These are phyloP conservation scores for Colletotrichum scovillei DNA, from an alignment of 2,329 filamentous ascomycete species.

Conservation along the genomic window DNA sequence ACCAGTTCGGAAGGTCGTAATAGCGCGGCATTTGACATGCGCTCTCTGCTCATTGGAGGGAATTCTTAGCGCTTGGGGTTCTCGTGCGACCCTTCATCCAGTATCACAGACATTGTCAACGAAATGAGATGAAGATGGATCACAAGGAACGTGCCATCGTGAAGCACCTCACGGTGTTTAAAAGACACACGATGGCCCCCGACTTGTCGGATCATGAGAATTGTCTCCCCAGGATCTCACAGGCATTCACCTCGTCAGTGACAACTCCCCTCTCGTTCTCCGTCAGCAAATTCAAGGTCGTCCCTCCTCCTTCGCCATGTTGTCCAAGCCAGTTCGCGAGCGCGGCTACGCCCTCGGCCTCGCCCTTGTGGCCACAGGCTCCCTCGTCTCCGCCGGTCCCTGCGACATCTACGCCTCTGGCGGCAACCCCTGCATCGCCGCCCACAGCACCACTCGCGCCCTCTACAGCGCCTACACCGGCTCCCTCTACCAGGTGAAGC, in stretches of 20 bases:
- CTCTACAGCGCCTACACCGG: conserved; percentile 66
- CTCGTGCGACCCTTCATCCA: not conserved
- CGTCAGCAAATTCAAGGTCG: not conserved
- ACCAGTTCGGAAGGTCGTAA: conserved; percentile 3
- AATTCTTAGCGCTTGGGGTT: not conserved
- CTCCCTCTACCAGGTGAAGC: conserved; percentile 69
- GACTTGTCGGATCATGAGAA: not conserved
- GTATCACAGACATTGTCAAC: not conserved
- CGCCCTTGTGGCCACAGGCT: conserved; percentile 47
- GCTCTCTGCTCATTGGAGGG: conserved; percentile 12
- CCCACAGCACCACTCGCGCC: conserved; percentile 73
- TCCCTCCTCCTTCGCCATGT: not conserved
- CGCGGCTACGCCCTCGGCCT: conserved; percentile 38
- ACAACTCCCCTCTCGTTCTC: not conserved
- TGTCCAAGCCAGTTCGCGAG: conserved; percentile 7
- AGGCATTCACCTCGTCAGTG: not conserved
- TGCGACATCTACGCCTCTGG: conserved; percentile 72
- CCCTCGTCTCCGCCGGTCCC: conserved; percentile 63
- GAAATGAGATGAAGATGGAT: not conserved
- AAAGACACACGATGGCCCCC: not conserved
- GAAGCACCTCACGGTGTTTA: not conserved
- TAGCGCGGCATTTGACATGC: not conserved
- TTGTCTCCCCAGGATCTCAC: not conserved
- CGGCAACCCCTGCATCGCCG: conserved; percentile 71
- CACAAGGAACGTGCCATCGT: not conserved